Evolutionary conservation across 2,329 filamentous ascomycete genomes (phyloP), one percentile per base, ranked within the genome.

Genomic region (Arthrobotrys conoides): DNA sequence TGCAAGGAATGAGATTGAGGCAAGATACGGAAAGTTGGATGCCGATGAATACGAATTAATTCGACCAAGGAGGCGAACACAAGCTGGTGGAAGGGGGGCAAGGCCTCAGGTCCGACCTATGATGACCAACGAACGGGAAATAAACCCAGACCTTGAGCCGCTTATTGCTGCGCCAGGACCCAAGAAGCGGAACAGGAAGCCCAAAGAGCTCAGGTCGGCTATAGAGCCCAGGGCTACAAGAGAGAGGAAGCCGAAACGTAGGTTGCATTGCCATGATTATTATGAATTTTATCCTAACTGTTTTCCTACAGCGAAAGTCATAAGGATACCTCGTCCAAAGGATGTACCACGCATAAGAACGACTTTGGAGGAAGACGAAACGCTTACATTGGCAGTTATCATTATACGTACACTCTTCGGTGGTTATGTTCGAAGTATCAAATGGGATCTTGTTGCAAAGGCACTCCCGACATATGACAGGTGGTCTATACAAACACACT

Each of bases 281-380:
- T 9, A 51, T 24, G 1, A 1, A 16, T 12, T 14, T 1, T n/a
- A 33, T 33, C 24, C 49, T 76, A 61, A 76, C 57, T 18, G 6
- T 61, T 9, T 46, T 8, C 12, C 48, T 51, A 14, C 27, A 77
- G 67, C 20, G 16, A 77, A 55, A 71, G 63, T 49, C 36, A 36
- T 55, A 14, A 57, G 55, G 16, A 27, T 69, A 22, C 30, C 61
- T 38, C 73, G 73, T 44, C 73, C 73, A n/a, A 77, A 77, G 46
- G 67, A 77, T 67, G 67, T 71, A 53, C 73, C 73, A 61, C 67
- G 73, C 44, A 71, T 77, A 24, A 69, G 73, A 55, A 77, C 73
- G 30, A 77, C 73, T 36, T 36, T 68, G 51, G 73, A 77, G 61
- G 76, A 79, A 53, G 76, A 79, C 65, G 70, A 73, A 59, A 79